Evolutionary conservation across 768 basidiomycete genomes (phyloP).

Genomic region (Phallus indusiatus): DNA sequence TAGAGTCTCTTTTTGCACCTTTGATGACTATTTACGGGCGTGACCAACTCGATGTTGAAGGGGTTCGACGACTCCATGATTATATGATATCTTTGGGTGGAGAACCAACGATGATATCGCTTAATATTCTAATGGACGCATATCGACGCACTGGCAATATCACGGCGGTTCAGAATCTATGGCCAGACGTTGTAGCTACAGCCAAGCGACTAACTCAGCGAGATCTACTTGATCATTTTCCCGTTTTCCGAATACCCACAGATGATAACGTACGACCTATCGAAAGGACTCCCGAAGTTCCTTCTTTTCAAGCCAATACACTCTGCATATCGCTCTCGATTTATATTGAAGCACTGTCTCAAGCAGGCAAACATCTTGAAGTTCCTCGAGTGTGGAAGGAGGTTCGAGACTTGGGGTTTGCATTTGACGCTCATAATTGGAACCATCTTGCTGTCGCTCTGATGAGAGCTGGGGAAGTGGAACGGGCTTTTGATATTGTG

Average conservation of each 20-base stretch:
- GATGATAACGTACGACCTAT: not conserved
- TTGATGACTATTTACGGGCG: conserved; percentile 45
- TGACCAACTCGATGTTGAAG: conserved; percentile 32
- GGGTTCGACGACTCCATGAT: conserved; percentile 46
- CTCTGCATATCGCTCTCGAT: conserved; percentile 74
- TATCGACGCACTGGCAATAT: conserved; percentile 54
- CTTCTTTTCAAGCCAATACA: conserved; percentile 36
- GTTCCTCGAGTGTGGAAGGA: conserved; percentile 60
- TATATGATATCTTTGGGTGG: conserved; percentile 45
- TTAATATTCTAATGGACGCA: conserved; percentile 60
- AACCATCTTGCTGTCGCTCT: conserved; percentile 73
- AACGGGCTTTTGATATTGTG: conserved; percentile 73
- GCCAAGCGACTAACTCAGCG: conserved; percentile 34
- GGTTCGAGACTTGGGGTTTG: conserved; percentile 53
- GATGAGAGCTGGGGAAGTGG: conserved; percentile 70
- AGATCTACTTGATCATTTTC: conserved; percentile 4
- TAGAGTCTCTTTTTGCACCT: conserved; percentile 52
- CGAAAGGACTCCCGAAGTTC: conserved; percentile 7
- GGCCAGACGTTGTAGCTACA: conserved; percentile 59
- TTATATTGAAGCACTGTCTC: conserved; percentile 67
- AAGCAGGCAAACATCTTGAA: conserved; percentile 47
- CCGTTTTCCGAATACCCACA: not conserved
- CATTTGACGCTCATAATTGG: conserved; percentile 87
- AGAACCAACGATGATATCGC: conserved; percentile 45
- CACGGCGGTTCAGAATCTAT: conserved; percentile 48